These are phyloP conservation scores for Catunica adiposa DNA, from an alignment of 2,329 filamentous ascomycete genomes.

Conservation along the genomic window DNA sequence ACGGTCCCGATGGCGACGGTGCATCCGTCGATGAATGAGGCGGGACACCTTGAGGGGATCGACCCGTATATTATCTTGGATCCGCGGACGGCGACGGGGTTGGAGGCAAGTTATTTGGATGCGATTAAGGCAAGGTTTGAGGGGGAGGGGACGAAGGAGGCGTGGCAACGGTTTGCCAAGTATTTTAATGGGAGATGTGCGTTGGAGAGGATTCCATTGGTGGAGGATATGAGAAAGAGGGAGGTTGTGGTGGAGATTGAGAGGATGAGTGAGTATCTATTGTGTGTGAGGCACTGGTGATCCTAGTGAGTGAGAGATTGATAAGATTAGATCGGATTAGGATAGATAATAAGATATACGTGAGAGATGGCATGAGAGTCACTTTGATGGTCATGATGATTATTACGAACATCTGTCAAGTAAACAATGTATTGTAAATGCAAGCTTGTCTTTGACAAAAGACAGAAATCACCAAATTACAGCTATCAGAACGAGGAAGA, in stretches of 20 bases:
- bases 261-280: slow-evolving; percentile 49
- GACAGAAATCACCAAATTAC: no score
- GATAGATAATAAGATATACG: no score
- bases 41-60: slow-evolving; percentile 39
- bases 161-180: slow-evolving; percentile 60
- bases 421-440: no score
- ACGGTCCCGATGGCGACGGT: slow-evolving; percentile 31
- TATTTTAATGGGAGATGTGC: slow-evolving; percentile 80
- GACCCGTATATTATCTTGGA: slow-evolving; percentile 56
- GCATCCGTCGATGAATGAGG: slow-evolving; percentile 39
- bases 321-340: background rate
- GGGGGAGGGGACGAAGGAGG: slow-evolving; percentile 36
- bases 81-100: slow-evolving; percentile 60
- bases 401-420: no score
- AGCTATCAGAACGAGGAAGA: no score
- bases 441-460: no score
- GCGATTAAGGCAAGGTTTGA: slow-evolving; percentile 39
- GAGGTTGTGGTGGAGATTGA: slow-evolving; percentile 53
- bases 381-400: no score
- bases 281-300: slow-evolving; percentile 60
- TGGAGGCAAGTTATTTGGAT: slow-evolving; percentile 58
- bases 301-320: background rate
- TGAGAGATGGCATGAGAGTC: no score
- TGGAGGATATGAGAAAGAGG: slow-evolving; percentile 75
- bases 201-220: slow-evolving; percentile 71